Evolutionary conservation across 805 yeast genomes (phyloP).

Genomic region (Candida odintsovae): DNA sequence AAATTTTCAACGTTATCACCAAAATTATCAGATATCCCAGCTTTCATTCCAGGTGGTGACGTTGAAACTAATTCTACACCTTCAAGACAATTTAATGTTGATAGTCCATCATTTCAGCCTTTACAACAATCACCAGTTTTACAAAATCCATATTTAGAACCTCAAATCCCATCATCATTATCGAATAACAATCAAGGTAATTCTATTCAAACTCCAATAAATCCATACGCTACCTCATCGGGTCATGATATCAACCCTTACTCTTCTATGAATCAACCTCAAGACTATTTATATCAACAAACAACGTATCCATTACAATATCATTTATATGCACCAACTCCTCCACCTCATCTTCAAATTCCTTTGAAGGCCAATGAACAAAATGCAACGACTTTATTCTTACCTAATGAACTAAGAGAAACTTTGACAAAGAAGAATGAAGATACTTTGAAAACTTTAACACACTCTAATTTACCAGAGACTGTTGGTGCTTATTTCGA

Average conservation of each 20-base stretch:
- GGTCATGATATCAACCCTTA: slow-evolving; percentile 8
- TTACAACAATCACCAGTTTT: slow-evolving; percentile 5
- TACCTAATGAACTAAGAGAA: slow-evolving; percentile 69
- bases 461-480: slow-evolving; percentile 60
- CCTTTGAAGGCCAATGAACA: slow-evolving; percentile 69
- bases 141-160: slow-evolving; percentile 11
- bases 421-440: slow-evolving; percentile 67
- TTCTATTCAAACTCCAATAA: slow-evolving; percentile 6
- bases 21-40: slow-evolving; percentile 29
- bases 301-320: slow-evolving; percentile 58
- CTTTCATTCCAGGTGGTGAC: slow-evolving; percentile 22
- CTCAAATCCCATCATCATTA: slow-evolving; percentile 3
- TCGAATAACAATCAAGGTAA: not conserved
- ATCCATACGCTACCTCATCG: slow-evolving; percentile 15
- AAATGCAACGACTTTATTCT: slow-evolving; percentile 61
- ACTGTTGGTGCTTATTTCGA: slow-evolving; percentile 80
- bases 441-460: slow-evolving; percentile 67
- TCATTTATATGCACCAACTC: slow-evolving; percentile 85
- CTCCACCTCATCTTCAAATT: slow-evolving; percentile 64
- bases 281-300: slow-evolving; percentile 13
- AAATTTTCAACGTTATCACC: slow-evolving; percentile 31
- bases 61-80: slow-evolving; percentile 10
- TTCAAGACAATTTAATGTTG: slow-evolving; percentile 21
- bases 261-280: slow-evolving; percentile 5
- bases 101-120: slow-evolving; percentile 30